Percentiles rank a stretch among this genome's conserved stretches.
Evolutionary conservation across 2,329 filamentous ascomycete species (phyloP).

Genomic region (Xylariaceae sp.): DNA sequence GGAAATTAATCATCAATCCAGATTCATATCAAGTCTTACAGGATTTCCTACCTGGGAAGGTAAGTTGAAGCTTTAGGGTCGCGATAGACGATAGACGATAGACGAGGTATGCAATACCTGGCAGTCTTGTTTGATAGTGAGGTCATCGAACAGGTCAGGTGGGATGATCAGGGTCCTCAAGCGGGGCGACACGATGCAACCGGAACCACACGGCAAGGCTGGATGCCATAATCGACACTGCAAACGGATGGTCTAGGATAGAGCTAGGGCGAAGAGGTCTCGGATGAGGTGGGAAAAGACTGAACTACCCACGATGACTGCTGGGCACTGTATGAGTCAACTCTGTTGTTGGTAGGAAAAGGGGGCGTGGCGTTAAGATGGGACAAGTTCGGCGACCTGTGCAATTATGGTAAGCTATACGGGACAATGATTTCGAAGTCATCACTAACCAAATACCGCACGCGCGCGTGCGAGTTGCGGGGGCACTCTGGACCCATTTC

Average conservation of each 20-base stretch:
- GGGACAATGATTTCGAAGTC: slow-evolving; percentile 1
- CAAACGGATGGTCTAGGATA: slow-evolving; percentile 7
- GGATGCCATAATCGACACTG: slow-evolving; percentile 18
- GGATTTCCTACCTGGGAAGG: slow-evolving; percentile 28
- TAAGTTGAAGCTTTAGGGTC: slow-evolving; percentile 17
- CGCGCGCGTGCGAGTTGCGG: slow-evolving; percentile 8
- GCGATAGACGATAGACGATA: background rate
- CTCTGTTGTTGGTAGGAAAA: slow-evolving; percentile 2
- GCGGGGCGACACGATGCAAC: slow-evolving; percentile 31
- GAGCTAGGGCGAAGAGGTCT: slow-evolving; percentile 9
- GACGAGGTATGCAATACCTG: slow-evolving; percentile 7
- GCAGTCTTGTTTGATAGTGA: slow-evolving; percentile 26
- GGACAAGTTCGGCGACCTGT: background rate
- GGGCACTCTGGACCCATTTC: slow-evolving; percentile 8
- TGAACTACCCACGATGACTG: slow-evolving; percentile 17
- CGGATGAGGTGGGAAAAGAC: slow-evolving; percentile 11
- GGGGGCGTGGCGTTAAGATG: slow-evolving; percentile 21
- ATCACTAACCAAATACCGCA: slow-evolving; percentile 2
- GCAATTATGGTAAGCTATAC: background rate
- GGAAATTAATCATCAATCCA: slow-evolving; percentile 1
- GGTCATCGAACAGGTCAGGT: slow-evolving; percentile 34
- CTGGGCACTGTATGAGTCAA: slow-evolving; percentile 29
- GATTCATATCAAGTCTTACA: slow-evolving; percentile 13
- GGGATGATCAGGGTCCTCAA: slow-evolving; percentile 34
- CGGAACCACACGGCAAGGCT: slow-evolving; percentile 28